Conservation (phyloP, 306 rosid genomes). For the Cyclanthera cordifolia region DNA sequence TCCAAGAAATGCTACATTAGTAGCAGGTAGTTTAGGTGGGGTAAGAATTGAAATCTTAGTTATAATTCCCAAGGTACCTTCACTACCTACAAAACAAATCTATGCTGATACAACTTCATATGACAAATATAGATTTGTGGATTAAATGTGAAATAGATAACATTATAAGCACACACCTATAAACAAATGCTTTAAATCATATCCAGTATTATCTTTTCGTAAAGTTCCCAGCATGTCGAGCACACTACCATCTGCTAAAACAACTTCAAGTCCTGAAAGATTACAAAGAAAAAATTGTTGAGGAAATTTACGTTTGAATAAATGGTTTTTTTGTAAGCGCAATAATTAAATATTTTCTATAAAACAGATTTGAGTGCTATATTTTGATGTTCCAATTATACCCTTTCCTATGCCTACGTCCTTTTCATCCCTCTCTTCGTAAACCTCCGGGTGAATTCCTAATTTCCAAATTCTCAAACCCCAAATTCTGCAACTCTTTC, state of each 20-base stretch:
- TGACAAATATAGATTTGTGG: slow-evolving; percentile 2
- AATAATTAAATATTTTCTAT: no score
- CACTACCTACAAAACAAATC: slow-evolving; percentile 60
- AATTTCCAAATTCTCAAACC: no score
- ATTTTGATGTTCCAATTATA: no score
- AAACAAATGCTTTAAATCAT: slow-evolving; percentile 84
- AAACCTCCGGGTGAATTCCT: no score
- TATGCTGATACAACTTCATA: slow-evolving; percentile 12
- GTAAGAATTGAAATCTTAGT: slow-evolving; percentile 89
- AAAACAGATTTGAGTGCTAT: no score
- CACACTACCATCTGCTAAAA: slow-evolving; percentile 81
- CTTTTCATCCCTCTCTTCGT: no score
- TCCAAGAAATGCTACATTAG: slow-evolving; percentile 74
- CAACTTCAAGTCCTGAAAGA: slow-evolving; percentile 72
- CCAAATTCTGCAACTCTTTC: no score
- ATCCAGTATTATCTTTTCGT: slow-evolving; percentile 95
- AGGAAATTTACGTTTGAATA: slow-evolving; percentile 10
- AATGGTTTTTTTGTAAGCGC: background rate
- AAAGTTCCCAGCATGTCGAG: slow-evolving; percentile 85
- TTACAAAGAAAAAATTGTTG: slow-evolving; percentile 18
- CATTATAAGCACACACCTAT: slow-evolving; percentile 43
- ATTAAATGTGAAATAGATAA: slow-evolving; percentile 6
- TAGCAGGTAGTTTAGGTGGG: slow-evolving; percentile 72
- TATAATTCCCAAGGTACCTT: slow-evolving; percentile 93
- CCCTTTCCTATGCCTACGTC: no score